These are phyloP conservation scores for Pelomyxa schiedti DNA, from an alignment of 78 protist genomes.

Conservation along the genomic window DNA sequence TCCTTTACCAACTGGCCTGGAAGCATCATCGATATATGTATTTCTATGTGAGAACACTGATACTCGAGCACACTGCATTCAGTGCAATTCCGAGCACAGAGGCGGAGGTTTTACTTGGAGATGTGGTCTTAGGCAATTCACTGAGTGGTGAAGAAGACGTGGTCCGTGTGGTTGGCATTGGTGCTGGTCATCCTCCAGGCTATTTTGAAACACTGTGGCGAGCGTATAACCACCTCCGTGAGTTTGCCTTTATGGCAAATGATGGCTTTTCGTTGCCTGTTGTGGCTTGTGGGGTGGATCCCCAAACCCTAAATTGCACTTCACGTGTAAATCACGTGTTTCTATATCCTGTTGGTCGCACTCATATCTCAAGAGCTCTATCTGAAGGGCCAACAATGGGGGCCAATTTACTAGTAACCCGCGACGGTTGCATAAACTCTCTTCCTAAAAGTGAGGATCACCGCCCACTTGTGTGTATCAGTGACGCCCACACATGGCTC, in stretches of 20 bases:
- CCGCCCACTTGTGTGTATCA: constrained; percentile 12
- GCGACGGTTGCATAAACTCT: constrained; percentile 21
- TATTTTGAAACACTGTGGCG: constrained; percentile 27
- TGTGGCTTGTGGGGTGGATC: constrained; percentile 4
- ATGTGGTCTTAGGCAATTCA: background rate
- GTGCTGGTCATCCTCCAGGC: constrained; percentile 7
- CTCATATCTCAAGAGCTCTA: constrained; percentile 22
- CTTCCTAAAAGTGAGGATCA: background rate
- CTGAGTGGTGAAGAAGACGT: background rate
- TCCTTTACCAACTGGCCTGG: constrained; percentile 28
- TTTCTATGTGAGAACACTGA: constrained; percentile 1
- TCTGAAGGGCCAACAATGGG: constrained; percentile 34
- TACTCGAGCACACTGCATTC: background rate
- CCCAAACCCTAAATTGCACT: background rate
- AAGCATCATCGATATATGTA: constrained; percentile 5
- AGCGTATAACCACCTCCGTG: constrained; percentile 28
- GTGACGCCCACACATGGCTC: constrained; percentile 26
- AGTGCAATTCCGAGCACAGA: background rate
- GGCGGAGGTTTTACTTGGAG: background rate
- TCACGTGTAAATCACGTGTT: constrained; percentile 25
- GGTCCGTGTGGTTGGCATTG: constrained; percentile 3
- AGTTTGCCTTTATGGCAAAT: constrained; percentile 21
- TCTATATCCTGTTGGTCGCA: constrained; percentile 34
- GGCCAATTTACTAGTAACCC: constrained; percentile 32
- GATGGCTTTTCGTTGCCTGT: constrained; percentile 33